A percentile compares a stretch with the other conserved stretches of the same genome.
Conservation (phyloP, 805 yeast species). For the Pichia phayaonensis region DNA sequence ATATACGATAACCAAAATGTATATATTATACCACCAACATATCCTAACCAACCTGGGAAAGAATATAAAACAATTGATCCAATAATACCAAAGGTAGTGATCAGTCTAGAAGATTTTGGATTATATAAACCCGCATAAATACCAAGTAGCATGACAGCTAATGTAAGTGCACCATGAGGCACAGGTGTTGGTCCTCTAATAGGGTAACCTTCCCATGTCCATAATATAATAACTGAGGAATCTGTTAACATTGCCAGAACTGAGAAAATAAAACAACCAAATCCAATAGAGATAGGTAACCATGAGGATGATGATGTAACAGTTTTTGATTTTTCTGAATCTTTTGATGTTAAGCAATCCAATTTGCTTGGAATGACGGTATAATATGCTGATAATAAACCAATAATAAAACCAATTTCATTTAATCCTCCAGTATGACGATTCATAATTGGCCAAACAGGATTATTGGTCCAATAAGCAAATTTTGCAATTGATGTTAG, state of each 20-base stretch:
- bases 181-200: constrained; percentile 81
- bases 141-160: constrained; percentile 54
- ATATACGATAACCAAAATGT: constrained; percentile 56
- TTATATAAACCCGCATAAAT: constrained; percentile 37
- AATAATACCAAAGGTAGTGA: constrained; percentile 33
- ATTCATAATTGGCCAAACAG: constrained; percentile 94
- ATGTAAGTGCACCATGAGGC: constrained; percentile 68
- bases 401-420: constrained; percentile 55
- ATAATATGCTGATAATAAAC: constrained; percentile 54
- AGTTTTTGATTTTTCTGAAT: not conserved
- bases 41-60: constrained; percentile 65
- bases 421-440: constrained; percentile 82
- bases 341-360: not conserved
- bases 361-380: constrained; percentile 30
- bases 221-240: constrained; percentile 75
- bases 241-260: constrained; percentile 73
- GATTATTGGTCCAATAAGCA: constrained; percentile 78
- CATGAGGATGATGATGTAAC: constrained; percentile 10
- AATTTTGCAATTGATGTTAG: constrained; percentile 69
- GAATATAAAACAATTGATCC: constrained; percentile 46
- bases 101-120: constrained; percentile 9
- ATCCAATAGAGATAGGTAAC: constrained; percentile 52
- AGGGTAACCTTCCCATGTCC: constrained; percentile 97
- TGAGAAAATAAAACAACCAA: constrained; percentile 70
- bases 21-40: constrained; percentile 59